These are phyloP conservation scores for Jatropha curcas DNA, from an alignment of 345 rosid species.

Conservation along the genomic window DNA sequence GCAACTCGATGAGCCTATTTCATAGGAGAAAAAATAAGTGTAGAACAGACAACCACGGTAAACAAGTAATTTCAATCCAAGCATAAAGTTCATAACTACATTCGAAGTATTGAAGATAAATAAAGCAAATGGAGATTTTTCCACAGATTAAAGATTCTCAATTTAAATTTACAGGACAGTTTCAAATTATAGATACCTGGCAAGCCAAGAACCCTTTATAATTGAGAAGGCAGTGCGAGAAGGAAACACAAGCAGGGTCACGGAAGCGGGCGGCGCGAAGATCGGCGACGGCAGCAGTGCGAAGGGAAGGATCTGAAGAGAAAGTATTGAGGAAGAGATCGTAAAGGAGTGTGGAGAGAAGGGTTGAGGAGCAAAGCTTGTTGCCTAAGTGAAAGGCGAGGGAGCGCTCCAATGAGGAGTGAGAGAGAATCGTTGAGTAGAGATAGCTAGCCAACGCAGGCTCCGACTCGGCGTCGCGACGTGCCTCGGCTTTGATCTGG, in stretches of 20 bases:
- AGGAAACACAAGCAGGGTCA: constrained; percentile 95
- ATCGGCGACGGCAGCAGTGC: constrained; percentile 89
- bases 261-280: constrained; percentile 83
- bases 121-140: no score
- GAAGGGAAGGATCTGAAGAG: constrained; percentile 68
- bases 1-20: constrained; percentile 85
- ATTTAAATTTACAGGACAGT: background rate
- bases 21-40: background rate
- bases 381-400: constrained; percentile 89
- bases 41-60: background rate
- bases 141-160: no score
- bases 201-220: constrained; percentile 95
- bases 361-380: constrained; percentile 96
- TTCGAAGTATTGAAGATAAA: no score
- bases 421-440: constrained; percentile 91
- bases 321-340: constrained; percentile 87
- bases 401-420: constrained; percentile 84
- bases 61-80: background rate
- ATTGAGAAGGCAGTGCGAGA: constrained; percentile 95
- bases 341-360: constrained; percentile 87
- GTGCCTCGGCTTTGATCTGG: constrained; percentile 89
- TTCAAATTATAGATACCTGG: constrained; percentile 56
- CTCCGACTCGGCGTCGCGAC: constrained; percentile 88
- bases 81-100: no score
- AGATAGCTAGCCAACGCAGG: constrained; percentile 96